Evolutionary conservation across 73 alveolate genomes (phyloP).

Genomic region (Paramecium bursaria): DNA sequence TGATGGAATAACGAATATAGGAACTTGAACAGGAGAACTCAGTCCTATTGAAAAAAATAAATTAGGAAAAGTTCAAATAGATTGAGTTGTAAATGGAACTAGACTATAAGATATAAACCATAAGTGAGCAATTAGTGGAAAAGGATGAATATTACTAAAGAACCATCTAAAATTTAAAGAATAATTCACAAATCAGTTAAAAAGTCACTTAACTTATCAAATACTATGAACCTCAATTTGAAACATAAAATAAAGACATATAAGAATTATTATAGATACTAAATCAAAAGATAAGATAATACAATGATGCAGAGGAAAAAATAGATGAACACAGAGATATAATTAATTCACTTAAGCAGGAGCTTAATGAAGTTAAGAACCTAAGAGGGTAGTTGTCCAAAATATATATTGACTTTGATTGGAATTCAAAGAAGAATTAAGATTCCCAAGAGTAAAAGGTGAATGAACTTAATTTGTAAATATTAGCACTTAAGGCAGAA

Average conservation of each 20-base stretch:
- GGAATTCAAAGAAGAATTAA: not conserved
- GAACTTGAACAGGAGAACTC: conserved; percentile 42
- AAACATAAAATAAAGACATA: not conserved
- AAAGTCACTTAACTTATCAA: conserved; percentile 21
- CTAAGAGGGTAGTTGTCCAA: conserved; percentile 36
- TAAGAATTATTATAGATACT: not conserved
- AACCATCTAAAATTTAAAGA: not conserved
- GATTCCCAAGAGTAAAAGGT: not conserved
- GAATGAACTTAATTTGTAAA: conserved; percentile 35
- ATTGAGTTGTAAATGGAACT: conserved; percentile 18
- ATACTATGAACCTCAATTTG: not conserved
- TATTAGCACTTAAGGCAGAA: conserved; percentile 6
- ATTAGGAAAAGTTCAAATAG: conserved; percentile 45
- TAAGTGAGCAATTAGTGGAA: conserved; percentile 15
- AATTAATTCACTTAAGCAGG: not conserved
- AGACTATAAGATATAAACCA: conserved; percentile 4
- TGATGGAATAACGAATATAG: not conserved
- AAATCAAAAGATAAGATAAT: not conserved
- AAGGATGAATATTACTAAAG: conserved; percentile 11
- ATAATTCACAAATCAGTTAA: conserved; percentile 4
- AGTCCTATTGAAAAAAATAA: not conserved
- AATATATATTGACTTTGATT: conserved; percentile 42
- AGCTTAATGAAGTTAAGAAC: not conserved
- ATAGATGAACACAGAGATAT: conserved; percentile 49
- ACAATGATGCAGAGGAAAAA: conserved; percentile 43